These are phyloP conservation scores for Xylaria scruposa DNA, from an alignment of 495 filamentous ascomycete genomes.

Conservation along the genomic window DNA sequence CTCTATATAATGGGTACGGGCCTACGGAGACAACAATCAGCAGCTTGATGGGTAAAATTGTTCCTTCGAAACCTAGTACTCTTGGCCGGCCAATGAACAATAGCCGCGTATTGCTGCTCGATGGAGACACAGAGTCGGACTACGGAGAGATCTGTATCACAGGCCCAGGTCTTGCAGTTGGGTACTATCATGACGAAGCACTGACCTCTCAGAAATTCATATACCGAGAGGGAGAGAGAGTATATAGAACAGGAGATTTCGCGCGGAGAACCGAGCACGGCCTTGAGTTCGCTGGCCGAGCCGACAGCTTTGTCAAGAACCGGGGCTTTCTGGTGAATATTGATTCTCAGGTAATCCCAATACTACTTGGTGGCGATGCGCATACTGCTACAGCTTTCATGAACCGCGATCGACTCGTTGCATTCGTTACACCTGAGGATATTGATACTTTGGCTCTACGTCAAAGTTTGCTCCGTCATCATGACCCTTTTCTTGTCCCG, in stretches of 20 bases:
- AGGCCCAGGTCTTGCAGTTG: constrained; percentile 32
- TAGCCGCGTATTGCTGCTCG: constrained; percentile 8
- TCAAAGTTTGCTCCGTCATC: neutral
- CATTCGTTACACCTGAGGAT: constrained; percentile 26
- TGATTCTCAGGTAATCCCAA: constrained; percentile 20
- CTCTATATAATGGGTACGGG: constrained; percentile 40
- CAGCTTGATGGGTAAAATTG: constrained; percentile 27
- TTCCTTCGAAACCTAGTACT: constrained; percentile 18
- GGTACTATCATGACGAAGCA: constrained; percentile 33
- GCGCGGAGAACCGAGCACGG: constrained; percentile 27
- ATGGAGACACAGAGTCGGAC: constrained; percentile 26
- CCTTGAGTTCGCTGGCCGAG: constrained; percentile 30
- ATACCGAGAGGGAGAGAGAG: constrained; percentile 28
- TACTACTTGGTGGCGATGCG: neutral
- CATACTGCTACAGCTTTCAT: constrained; percentile 30
- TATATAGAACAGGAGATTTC: constrained; percentile 34
- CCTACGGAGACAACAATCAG: constrained; percentile 39
- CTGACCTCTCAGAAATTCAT: constrained; percentile 34
- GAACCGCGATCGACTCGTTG: constrained; percentile 28
- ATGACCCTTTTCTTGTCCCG: constrained; percentile 24
- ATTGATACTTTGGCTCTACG: constrained; percentile 23
- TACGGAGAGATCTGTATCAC: constrained; percentile 38
- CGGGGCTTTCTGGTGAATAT: constrained; percentile 38
- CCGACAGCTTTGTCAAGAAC: constrained; percentile 37
- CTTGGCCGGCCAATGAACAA: constrained; percentile 15